Percentiles rank a stretch among this genome's conserved stretches.
Evolutionary conservation across 352 stramenopile genomes (phyloP).

Genomic region (Phytophthora pisi): DNA sequence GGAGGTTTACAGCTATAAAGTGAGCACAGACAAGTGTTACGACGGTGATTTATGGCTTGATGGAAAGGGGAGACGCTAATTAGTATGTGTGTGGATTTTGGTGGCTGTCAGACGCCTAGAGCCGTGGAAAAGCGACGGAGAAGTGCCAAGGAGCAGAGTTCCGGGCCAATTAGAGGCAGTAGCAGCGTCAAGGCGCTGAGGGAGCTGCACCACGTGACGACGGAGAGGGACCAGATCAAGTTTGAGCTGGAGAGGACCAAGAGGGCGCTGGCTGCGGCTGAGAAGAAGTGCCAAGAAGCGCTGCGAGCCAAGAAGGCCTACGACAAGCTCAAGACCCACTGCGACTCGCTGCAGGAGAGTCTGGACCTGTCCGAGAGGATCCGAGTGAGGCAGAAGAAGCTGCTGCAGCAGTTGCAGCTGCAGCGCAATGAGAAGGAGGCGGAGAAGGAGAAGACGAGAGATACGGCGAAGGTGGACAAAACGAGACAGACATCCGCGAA

Average conservation of each 20-base stretch:
- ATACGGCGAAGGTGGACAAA: background rate
- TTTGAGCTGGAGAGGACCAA: slow-evolving; percentile 78
- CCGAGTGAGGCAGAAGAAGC: slow-evolving; percentile 74
- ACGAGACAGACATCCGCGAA: slow-evolving; percentile 2
- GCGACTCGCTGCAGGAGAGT: slow-evolving; percentile 76
- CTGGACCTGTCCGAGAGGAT: slow-evolving; percentile 85
- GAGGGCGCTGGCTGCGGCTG: slow-evolving; percentile 37
- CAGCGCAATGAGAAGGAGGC: slow-evolving; percentile 23
- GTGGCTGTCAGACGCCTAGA: slow-evolving; percentile 14
- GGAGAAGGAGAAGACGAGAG: background rate
- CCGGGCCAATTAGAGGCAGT: slow-evolving; percentile 10
- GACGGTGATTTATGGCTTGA: background rate
- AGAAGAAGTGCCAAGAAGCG: slow-evolving; percentile 62
- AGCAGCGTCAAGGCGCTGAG: slow-evolving; percentile 42
- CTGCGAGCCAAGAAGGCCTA: slow-evolving; percentile 59
- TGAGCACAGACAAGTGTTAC: slow-evolving; percentile 2
- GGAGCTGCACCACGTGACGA: slow-evolving; percentile 69
- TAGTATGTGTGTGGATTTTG: slow-evolving; percentile 9
- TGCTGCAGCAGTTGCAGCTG: slow-evolving; percentile 75
- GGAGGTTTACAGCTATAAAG: slow-evolving; percentile 14
- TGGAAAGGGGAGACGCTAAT: slow-evolving; percentile 14
- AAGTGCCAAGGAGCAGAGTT: slow-evolving; percentile 34
- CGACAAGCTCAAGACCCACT: slow-evolving; percentile 76
- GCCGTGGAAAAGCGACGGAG: slow-evolving; percentile 9
- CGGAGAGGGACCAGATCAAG: slow-evolving; percentile 77